Evolutionary conservation across 257 asterid genomes (phyloP).

Genomic region (Solanum bulbocastanum): DNA sequence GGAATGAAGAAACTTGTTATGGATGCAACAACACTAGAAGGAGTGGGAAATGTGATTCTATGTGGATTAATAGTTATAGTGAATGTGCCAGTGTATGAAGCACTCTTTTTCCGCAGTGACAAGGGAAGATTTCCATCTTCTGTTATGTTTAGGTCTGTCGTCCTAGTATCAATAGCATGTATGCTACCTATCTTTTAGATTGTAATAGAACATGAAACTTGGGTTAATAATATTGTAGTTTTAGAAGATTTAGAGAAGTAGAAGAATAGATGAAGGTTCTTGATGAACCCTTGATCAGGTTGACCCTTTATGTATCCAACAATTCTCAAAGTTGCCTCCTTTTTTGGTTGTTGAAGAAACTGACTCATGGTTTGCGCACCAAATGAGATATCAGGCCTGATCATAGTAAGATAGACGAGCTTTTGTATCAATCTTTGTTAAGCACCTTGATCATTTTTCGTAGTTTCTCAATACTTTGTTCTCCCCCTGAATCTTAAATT

Average conservation of each 20-base stretch:
- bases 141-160: constrained; percentile 17
- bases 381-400: no score
- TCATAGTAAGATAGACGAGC: neutral
- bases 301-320: neutral
- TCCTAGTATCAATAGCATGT: constrained; percentile 15
- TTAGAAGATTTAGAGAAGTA: no score
- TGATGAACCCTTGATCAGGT: neutral
- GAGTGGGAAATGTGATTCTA: constrained; percentile 9
- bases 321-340: neutral
- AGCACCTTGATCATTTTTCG: neutral
- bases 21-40: neutral
- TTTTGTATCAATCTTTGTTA: neutral
- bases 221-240: neutral
- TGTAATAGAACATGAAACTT: neutral
- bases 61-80: constrained; percentile 10
- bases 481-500: neutral
- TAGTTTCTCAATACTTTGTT: neutral
- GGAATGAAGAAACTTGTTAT: constrained; percentile 21
- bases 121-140: constrained; percentile 22
- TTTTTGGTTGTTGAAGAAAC: neutral
- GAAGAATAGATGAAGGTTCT: no score
- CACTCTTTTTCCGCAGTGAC: constrained; percentile 25
- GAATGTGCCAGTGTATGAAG: constrained; percentile 26
- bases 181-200: constrained; percentile 8
- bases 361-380: neutral